These are phyloP conservation scores for Daldinia decipiens DNA, from an alignment of 495 filamentous ascomycete genomes.

Conservation along the genomic window DNA sequence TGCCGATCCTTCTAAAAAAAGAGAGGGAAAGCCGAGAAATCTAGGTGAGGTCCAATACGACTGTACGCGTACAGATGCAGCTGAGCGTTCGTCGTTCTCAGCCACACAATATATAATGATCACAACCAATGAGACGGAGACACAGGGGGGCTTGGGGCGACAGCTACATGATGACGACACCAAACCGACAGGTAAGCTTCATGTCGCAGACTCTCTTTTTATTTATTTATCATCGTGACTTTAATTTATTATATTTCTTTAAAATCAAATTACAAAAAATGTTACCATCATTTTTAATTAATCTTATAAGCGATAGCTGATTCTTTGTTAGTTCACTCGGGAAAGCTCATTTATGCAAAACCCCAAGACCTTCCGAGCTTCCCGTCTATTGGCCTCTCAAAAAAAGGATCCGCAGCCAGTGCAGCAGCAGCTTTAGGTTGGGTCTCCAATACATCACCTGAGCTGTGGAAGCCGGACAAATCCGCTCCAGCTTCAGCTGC, in stretches of 20 bases:
- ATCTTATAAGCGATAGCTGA: conserved; percentile 32
- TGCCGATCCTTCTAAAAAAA: conserved; percentile 37
- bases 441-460: conserved; percentile 69
- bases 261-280: neutral
- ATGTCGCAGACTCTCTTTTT: conserved; percentile 20
- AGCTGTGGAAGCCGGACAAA: conserved; percentile 68
- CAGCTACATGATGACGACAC: conserved; percentile 43
- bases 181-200: conserved; percentile 37
- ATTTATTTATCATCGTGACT: conserved; percentile 1
- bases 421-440: conserved; percentile 79
- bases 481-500: conserved; percentile 72
- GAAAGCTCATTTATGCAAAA: conserved; percentile 73
- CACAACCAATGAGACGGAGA: conserved; percentile 33
- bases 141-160: conserved; percentile 31
- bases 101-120: conserved; percentile 34
- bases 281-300: neutral
- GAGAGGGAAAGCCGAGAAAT: neutral
- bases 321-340: conserved; percentile 52
- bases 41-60: conserved; percentile 12
- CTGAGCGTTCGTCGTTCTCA: conserved; percentile 26
- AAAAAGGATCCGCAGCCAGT: conserved; percentile 72
- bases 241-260: conserved; percentile 8
- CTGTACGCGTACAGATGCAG: conserved; percentile 25
- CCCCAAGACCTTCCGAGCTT: conserved; percentile 74
- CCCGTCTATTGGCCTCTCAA: conserved; percentile 69